Base-by-base conservation (phyloP, 139 green algal genomes). In the Haematococcus lacustris region DNA sequence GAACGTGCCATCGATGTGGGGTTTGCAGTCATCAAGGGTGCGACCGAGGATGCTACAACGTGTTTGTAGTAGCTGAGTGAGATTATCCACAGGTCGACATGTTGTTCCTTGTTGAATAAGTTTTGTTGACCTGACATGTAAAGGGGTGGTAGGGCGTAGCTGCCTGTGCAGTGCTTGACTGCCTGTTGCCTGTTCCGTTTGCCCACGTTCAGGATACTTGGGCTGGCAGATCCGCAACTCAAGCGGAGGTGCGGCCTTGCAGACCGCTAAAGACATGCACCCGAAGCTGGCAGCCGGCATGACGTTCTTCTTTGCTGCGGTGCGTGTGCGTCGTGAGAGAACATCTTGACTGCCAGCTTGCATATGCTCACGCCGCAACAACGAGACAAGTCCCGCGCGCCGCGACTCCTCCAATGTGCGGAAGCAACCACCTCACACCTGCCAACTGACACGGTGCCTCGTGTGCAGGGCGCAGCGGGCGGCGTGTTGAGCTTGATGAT, bases 251-350 rank as follows among this genome's bases (percentile, higher is more conserved):
- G 71, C 63, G 34, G 63, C 47, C 51, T 69, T 91, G 13, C 78
- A 73, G 0, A 86, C 82, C 59, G 90, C 89, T 0, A 87, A 88
- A 71, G 87, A 95, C 66, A 73, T 86, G 70, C 90, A 95, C 74
- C 89, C 90, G 61, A 93, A 91, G 83, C 80, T 95, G 30, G 82
- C 90, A 3, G 63, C 74, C n/a, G 86, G 82, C 43, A 92, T 92
- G 87, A 82, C 84, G 50, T 39, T 91, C 40, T 95, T 94, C 80
- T 96, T 95, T 70, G 76, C 84, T 0, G 73, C 93, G 39, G 61
- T 68, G 17, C 25, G 57, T n/a, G n/a, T n/a, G n/a, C n/a, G n/a
- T n/a, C n/a, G n/a, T n/a, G n/a, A 33, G 23, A 37, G 26, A 13
- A 65, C 57, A 37, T 33, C 57, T 33, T 65, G 5, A 33, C 57